Evolutionary conservation across 805 yeast genomes (phyloP), one percentile per base, ranked within the genome.

Genomic region (Pichia membranifaciens): DNA sequence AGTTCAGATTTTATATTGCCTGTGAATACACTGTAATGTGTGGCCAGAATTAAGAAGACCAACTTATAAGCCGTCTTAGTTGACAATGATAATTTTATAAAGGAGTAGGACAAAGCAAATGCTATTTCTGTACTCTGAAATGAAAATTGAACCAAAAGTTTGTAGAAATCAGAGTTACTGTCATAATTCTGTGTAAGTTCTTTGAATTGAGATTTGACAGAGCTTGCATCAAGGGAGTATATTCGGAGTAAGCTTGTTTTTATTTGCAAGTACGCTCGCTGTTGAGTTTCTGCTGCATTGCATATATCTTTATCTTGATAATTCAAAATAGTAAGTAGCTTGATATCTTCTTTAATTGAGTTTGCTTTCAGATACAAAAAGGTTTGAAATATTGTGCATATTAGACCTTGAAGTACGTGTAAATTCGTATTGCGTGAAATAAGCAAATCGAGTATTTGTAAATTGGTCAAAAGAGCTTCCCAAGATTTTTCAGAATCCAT

Each of bases 11-110:
- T 38, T 3, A 45, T 12, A 36, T 52, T 44, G 5, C 10, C 36
- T 2, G 49, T 48, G 3, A 38, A 38, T 5, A 46, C 22, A 13
- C 50, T 41, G 17, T 47, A 54, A 10, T 52, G 49, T 21, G 51
- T 21, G 5, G 58, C 44, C n/a, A 50, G 12, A 2, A 55, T 20
- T 12, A 52, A 31, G 16, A 50, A 54, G 7, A 39, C 33, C 29
- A 55, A 31, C 37, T 50, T 55, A 17, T 41, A 33, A 4, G 45
- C 48, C 8, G 58, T 55, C 47, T 55, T 55, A 1, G 50, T 53
- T 16, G 43, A 25, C 1, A 45, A 16, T 18, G 57, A 48, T 5
- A 51, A 18, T 29, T 47, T 37, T 3, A 58, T 45, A 3, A 53
- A 41, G 1, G 38, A 25, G 4, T 48, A 21, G 4, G 51, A 46